Evolutionary conservation across 768 basidiomycete genomes (phyloP).

Genomic region (Clathrus columnatus): DNA sequence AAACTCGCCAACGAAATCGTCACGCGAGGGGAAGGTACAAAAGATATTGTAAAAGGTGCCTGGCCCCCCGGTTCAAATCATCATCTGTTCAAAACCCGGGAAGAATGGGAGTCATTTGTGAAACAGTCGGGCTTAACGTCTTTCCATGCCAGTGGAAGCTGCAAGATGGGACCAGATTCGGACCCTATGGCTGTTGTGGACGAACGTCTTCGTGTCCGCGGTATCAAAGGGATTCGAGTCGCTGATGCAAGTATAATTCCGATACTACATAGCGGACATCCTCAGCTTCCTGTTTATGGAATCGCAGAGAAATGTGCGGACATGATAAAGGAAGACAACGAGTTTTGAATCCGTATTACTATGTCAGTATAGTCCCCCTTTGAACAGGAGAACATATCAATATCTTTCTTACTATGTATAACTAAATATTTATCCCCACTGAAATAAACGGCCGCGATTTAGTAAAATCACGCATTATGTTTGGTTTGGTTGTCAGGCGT

Average conservation of each 20-base stretch:
- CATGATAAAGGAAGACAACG: constrained; percentile 13
- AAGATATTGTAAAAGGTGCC: neutral
- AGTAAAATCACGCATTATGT: no score
- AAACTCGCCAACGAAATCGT: neutral
- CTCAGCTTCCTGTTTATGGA: constrained; percentile 3
- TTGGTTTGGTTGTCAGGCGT: no score
- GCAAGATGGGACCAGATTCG: constrained; percentile 26
- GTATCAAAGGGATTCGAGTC: constrained; percentile 33
- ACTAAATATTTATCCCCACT: no score
- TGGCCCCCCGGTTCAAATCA: neutral
- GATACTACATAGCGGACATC: constrained; percentile 2
- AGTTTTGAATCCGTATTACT: no score
- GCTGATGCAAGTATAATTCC: constrained; percentile 28
- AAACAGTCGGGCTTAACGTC: neutral
- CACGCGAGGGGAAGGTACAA: neutral
- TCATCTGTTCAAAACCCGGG: neutral
- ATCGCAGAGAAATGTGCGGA: constrained; percentile 11
- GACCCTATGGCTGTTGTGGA: constrained; percentile 39
- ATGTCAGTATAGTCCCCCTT: no score
- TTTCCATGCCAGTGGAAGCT: constrained; percentile 30
- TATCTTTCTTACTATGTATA: no score
- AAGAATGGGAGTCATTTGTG: neutral
- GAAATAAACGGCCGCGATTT: no score
- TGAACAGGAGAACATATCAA: no score
- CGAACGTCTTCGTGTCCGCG: constrained; percentile 37